Conservation (phyloP, 192 early-diverging fungal genomes). For the Backusella mclennaniae region DNA sequence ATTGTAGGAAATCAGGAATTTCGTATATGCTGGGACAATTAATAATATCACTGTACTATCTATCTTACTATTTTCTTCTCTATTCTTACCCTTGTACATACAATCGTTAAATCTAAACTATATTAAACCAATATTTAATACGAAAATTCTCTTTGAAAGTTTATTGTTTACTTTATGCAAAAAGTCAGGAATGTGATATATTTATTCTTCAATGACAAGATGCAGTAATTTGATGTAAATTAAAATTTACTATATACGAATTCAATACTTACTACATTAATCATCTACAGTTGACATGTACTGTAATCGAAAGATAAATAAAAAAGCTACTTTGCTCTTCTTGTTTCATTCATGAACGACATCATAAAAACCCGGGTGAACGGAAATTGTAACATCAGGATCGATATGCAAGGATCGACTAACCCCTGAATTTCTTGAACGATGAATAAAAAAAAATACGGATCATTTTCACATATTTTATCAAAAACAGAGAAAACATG, state of each 20-base stretch:
- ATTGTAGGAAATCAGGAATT: conserved; percentile 28
- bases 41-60: neutral
- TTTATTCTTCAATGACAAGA: neutral
- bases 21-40: conserved; percentile 20
- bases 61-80: neutral
- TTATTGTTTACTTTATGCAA: conserved; percentile 4
- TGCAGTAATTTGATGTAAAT: conserved; percentile 2
- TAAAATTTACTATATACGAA: neutral
- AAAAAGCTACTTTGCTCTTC: neutral
- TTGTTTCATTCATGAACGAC: neutral
- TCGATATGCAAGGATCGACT: neutral
- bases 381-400: neutral
- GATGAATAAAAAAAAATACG: neutral
- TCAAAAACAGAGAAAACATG: neutral
- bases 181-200: neutral
- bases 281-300: neutral
- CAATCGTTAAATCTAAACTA: neutral
- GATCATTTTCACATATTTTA: conserved; percentile 6
- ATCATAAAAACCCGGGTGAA: neutral
- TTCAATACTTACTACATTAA: neutral
- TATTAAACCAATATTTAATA: neutral
- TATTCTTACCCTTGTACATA: neutral
- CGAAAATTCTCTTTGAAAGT: neutral
- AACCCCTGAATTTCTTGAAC: neutral
- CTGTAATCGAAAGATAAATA: neutral